phyloP scores from a whole-genome alignment of 257 asterid genomes.

The Nicotiana attenuata region DNA sequence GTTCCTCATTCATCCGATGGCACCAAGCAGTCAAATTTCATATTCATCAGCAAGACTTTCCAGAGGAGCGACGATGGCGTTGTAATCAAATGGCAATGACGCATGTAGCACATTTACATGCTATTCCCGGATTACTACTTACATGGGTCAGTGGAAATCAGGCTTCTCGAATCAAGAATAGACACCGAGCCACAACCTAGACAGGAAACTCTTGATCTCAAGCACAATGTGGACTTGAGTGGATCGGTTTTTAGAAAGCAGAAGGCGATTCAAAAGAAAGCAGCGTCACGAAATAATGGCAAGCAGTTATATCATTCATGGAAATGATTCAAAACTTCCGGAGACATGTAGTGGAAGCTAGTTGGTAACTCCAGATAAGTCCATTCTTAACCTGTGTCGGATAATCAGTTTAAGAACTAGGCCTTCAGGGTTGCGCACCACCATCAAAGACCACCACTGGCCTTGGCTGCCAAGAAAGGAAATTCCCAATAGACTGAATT shows the following conservation, averaged over 20 bases:
- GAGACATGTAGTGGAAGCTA: slow-evolving; percentile 23
- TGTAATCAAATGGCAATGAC: slow-evolving; percentile 28
- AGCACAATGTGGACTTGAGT: slow-evolving; percentile 21
- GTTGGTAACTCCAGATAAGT: slow-evolving; percentile 28
- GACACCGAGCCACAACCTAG: slow-evolving; percentile 22
- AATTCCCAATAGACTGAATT: slow-evolving; percentile 21
- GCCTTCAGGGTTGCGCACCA: slow-evolving; percentile 82
- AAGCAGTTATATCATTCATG: slow-evolving; percentile 19
- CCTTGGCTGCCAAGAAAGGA: slow-evolving; percentile 37
- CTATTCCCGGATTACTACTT: slow-evolving; percentile 46
- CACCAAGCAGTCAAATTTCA: slow-evolving; percentile 35
- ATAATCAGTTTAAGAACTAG: slow-evolving; percentile 74
- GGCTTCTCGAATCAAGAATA: slow-evolving; percentile 33
- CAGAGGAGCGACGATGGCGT: slow-evolving; percentile 31
- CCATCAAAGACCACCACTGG: slow-evolving; percentile 90
- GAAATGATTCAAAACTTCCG: slow-evolving; percentile 21
- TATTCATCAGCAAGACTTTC: slow-evolving; percentile 36
- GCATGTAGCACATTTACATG: slow-evolving; percentile 31
- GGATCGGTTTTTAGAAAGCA: slow-evolving; percentile 23
- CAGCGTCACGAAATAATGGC: slow-evolving; percentile 21
- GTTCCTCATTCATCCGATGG: slow-evolving; percentile 27
- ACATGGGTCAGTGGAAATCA: slow-evolving; percentile 30
- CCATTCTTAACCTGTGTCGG: slow-evolving; percentile 65
- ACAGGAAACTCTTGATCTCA: slow-evolving; percentile 26
- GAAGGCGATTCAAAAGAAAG: slow-evolving; percentile 25